Percentiles rank a stretch among this genome's conserved stretches.
Conservation (phyloP, 2,329 filamentous ascomycete genomes). For the Hymenoscyphus scutula region DNA sequence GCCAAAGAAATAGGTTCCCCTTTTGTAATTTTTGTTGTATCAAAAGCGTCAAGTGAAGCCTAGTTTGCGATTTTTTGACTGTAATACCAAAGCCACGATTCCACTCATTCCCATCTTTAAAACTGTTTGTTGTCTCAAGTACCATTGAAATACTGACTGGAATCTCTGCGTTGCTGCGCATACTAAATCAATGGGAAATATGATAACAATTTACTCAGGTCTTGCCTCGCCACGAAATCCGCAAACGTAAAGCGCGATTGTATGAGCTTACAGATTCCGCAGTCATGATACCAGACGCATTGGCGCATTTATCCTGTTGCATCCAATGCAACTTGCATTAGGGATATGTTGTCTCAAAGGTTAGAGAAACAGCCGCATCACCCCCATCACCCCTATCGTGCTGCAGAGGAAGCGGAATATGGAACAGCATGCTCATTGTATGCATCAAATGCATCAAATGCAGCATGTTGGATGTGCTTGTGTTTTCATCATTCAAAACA, state of each 20-base stretch:
- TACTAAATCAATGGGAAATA: background rate
- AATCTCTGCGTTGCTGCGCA: background rate
- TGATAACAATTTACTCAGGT: background rate
- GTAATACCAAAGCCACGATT: slow-evolving; percentile 4
- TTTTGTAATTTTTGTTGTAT: slow-evolving; percentile 12
- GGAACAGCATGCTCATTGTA: background rate
- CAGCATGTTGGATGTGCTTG: too few species aligned
- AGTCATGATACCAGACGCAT: too few species aligned
- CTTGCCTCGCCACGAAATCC: background rate
- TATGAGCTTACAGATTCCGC: background rate
- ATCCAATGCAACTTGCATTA: too few species aligned
- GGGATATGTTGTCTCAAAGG: background rate
- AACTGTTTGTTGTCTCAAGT: background rate
- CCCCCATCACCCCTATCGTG: background rate
- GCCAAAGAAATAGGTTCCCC: slow-evolving; percentile 34
- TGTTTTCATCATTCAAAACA: background rate
- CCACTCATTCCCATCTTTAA: background rate
- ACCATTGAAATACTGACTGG: background rate
- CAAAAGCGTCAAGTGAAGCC: slow-evolving; percentile 14
- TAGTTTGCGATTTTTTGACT: slow-evolving; percentile 2
- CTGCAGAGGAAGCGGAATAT: background rate
- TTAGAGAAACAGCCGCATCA: too few species aligned
- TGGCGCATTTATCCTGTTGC: too few species aligned
- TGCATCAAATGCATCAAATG: background rate
- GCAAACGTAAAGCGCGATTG: background rate